These are phyloP conservation scores for Botrytis medusae DNA, from an alignment of 2,329 filamentous ascomycete species.

Conservation along the genomic window DNA sequence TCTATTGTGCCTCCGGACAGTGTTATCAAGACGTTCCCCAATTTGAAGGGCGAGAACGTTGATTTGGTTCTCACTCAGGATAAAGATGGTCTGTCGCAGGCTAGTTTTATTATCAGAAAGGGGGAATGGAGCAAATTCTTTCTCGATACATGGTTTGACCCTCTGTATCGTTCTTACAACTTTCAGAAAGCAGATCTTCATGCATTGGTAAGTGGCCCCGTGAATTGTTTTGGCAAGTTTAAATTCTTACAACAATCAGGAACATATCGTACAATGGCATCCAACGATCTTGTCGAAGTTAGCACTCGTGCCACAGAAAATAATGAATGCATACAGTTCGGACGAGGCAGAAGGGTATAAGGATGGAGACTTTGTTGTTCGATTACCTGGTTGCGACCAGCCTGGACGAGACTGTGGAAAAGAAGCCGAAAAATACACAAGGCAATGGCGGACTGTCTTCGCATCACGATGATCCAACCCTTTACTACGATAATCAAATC, in stretches of 20 bases:
- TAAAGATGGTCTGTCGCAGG: conserved; percentile 70
- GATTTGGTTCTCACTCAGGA: conserved; percentile 87
- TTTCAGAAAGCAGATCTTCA: conserved; percentile 94
- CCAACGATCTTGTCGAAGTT: conserved; percentile 90
- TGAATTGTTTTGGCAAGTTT: neutral
- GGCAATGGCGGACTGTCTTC: conserved; percentile 40
- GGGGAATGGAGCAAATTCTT: conserved; percentile 93
- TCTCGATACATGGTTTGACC: conserved; percentile 94
- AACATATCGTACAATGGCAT: conserved; percentile 94
- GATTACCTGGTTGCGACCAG: conserved; percentile 69
- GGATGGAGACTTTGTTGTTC: conserved; percentile 81
- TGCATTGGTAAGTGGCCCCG: conserved; percentile 65
- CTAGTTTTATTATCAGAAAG: conserved; percentile 76
- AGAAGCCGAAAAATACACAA: conserved; percentile 54
- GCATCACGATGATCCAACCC: conserved; percentile 27
- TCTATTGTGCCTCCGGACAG: conserved; percentile 92
- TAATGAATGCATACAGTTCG: conserved; percentile 75
- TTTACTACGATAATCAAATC: conserved; percentile 27
- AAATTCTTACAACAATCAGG: conserved; percentile 49
- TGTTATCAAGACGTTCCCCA: conserved; percentile 90
- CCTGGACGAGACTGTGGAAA: conserved; percentile 63
- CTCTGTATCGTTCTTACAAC: conserved; percentile 89
- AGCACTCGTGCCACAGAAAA: conserved; percentile 82
- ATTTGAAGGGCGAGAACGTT: conserved; percentile 74
- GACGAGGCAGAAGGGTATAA: conserved; percentile 64